A percentile compares a stretch with the other conserved stretches of the same genome.
Evolutionary conservation across 108 stramenopile genomes (phyloP).

Genomic region (Conticribra weissflogii): DNA sequence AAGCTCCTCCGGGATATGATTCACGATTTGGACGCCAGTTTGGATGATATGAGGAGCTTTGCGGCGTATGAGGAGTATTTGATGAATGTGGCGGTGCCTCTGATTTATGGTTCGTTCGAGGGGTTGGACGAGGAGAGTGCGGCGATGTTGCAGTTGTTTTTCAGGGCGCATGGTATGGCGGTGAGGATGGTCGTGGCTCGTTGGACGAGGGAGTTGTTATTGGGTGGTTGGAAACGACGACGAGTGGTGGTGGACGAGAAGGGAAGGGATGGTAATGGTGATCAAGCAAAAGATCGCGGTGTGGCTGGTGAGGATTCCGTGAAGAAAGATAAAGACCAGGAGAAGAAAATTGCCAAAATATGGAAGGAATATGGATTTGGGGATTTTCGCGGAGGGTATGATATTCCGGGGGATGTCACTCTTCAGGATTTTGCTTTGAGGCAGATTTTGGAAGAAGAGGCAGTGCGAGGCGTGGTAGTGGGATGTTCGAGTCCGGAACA

Average conservation of each 20-base stretch:
- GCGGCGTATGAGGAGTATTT: conserved; percentile 81
- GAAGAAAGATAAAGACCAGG: conserved; percentile 26
- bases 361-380: conserved; percentile 38
- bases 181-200: conserved; percentile 78
- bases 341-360: conserved; percentile 21
- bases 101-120: conserved; percentile 86
- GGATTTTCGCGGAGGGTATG: conserved; percentile 42
- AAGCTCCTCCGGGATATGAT: conserved; percentile 83
- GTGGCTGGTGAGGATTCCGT: background rate
- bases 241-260: no score
- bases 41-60: conserved; percentile 64
- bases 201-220: conserved; percentile 73
- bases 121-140: conserved; percentile 80
- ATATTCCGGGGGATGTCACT: conserved; percentile 61
- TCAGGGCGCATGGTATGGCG: conserved; percentile 74
- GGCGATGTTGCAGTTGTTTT: conserved; percentile 71
- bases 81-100: conserved; percentile 71
- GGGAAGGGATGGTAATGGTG: no score
- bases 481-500: conserved; percentile 49
- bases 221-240: conserved; percentile 57
- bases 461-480: conserved; percentile 37
- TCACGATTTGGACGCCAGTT: conserved; percentile 75
- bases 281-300: conserved; percentile 1
- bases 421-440: conserved; percentile 80
- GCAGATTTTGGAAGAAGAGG: conserved; percentile 49